These are phyloP conservation scores for Phytophthora idaei DNA, from an alignment of 352 stramenopile genomes.

Conservation along the genomic window DNA sequence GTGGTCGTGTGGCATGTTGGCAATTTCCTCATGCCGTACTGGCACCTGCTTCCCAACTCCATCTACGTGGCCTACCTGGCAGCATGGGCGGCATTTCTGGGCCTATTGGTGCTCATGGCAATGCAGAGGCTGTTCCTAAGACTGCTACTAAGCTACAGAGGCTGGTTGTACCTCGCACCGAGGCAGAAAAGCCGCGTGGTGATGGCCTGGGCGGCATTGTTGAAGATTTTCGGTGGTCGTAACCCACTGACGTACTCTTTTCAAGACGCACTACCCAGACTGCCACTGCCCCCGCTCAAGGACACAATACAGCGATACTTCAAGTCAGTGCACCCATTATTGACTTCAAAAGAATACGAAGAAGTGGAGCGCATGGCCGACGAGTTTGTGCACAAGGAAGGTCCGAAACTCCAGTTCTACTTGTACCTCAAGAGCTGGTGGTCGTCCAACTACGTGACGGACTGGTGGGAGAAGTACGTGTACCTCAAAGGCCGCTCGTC, in stretches of 20 bases:
- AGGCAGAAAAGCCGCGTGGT: constrained; percentile 73
- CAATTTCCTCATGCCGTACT: constrained; percentile 81
- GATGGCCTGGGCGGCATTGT: constrained; percentile 69
- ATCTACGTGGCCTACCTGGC: constrained; percentile 88
- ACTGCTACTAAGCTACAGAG: constrained; percentile 84
- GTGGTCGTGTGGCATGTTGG: constrained; percentile 80
- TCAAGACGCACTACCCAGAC: constrained; percentile 90
- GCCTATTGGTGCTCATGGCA: constrained; percentile 85
- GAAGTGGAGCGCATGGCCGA: constrained; percentile 82
- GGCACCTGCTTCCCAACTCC: constrained; percentile 59
- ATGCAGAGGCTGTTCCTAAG: constrained; percentile 84
- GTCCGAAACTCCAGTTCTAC: constrained; percentile 91
- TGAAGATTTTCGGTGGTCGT: constrained; percentile 84
- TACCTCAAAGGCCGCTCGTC: constrained; percentile 88
- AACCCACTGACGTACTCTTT: constrained; percentile 91
- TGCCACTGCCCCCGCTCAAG: constrained; percentile 93
- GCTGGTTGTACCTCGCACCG: constrained; percentile 85
- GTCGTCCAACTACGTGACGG: constrained; percentile 90
- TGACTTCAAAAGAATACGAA: constrained; percentile 88
- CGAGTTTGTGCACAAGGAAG: constrained; percentile 90
- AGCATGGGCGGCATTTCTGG: constrained; percentile 80
- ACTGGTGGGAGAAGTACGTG: constrained; percentile 93
- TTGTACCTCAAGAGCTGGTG: constrained; percentile 91
- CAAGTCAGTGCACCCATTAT: constrained; percentile 91
- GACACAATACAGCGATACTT: constrained; percentile 93